Evolutionary conservation across 495 filamentous ascomycete genomes (phyloP), one percentile per base, ranked within the genome.

Genomic region (Cladorrhinum samala): DNA sequence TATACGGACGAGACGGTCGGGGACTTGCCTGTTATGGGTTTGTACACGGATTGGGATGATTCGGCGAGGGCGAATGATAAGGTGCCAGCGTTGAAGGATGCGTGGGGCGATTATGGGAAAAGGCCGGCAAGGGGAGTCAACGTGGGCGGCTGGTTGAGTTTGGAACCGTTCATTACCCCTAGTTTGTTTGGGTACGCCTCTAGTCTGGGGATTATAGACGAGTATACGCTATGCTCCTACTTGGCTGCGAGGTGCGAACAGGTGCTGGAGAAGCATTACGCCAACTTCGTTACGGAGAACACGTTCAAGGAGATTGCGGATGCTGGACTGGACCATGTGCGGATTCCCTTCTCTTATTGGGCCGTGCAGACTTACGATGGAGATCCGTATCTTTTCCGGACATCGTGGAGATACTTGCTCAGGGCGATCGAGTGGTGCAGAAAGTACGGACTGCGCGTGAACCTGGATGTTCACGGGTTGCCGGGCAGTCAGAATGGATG

Each of bases 291-390:
- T 20, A 87, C 78, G 0, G 88, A 93, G 61, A 72, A 84, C 46
- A 90, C 89, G 20, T 94, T 97, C 65, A 75, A 74, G 19, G 86
- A 91, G 24, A 97, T 99, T 54, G 77, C 77, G 27, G 84, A 83
- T 20, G 94, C 94, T 2, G 94, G 93, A 1, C 83, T 99, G 11
- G 94, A 99, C 67, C 93, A 99, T 67, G 87, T 99, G 9, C 87
- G 94, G 45, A 95, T 99, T 33, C 90, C 85, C 2, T 97, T 86
- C 66, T 87, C 87, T 2, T 99, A 99, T 76, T 99, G 94, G 94
- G 89, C 90, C 0, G 83, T 97, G 2, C 82, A 79, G 42, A 88
- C 86, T 0, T 95, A 94, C 64, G 83, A 86, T 27, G 86, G 78
- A 16, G 93, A 99, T 62, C 88, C 91, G 1, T 99, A 94, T 63